Conservation (phyloP, 2,329 filamentous ascomycete genomes). For the Penicillium sp. region DNA sequence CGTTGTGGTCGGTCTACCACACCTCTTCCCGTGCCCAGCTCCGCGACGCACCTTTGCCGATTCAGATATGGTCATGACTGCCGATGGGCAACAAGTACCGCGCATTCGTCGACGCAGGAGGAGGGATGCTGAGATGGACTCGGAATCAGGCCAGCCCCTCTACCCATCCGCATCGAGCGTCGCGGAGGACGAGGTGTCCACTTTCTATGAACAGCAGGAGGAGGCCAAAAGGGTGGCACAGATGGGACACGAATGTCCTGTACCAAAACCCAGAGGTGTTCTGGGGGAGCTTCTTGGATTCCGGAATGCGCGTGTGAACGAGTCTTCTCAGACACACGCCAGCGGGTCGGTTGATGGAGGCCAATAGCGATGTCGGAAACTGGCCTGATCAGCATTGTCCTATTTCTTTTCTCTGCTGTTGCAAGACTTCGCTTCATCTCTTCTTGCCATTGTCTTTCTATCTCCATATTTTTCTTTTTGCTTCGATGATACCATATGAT, state of each 20-base stretch:
- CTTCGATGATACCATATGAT: conserved; percentile 24
- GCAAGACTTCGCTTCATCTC: not conserved
- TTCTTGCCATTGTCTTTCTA: not conserved
- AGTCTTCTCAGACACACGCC: conserved; percentile 10
- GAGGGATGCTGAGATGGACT: conserved; percentile 23
- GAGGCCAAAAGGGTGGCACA: conserved; percentile 38
- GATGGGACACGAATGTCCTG: conserved; percentile 70
- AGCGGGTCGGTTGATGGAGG: conserved; percentile 13
- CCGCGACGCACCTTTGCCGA: conserved; percentile 71
- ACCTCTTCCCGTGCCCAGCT: conserved; percentile 85
- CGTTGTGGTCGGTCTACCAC: conserved; percentile 83
- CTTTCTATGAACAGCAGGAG: conserved; percentile 38
- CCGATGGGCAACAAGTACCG: conserved; percentile 40
- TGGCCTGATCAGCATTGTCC: conserved; percentile 1
- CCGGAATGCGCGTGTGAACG: conserved; percentile 34
- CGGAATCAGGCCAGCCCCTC: conserved; percentile 10
- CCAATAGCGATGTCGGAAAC: conserved; percentile 4
- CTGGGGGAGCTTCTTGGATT: conserved; percentile 72
- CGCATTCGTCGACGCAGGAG: conserved; percentile 33
- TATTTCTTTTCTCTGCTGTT: not conserved
- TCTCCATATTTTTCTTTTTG: conserved; percentile 11
- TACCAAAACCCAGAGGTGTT: conserved; percentile 80
- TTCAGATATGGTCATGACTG: conserved; percentile 43
- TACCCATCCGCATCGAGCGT: conserved; percentile 14
- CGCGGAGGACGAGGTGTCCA: conserved; percentile 40